Evolutionary conservation across 2,329 filamentous ascomycete species (phyloP).

Genomic region (Mycosphaerella arachidis): DNA sequence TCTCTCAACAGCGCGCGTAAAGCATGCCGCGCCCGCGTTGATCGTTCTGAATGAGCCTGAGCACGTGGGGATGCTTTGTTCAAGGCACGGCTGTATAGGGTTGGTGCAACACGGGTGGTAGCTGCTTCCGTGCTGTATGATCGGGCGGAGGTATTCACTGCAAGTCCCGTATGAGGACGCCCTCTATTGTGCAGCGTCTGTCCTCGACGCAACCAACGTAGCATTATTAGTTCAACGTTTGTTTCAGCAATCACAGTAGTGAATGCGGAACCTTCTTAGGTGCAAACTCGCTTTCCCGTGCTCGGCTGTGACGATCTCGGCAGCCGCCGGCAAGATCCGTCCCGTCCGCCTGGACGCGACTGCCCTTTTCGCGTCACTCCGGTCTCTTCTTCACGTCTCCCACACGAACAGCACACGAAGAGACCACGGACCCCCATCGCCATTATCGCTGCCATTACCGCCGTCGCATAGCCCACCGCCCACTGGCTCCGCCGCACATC

Average conservation of each 20-base stretch:
- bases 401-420: background rate
- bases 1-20: conserved; percentile 56
- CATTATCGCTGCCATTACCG: background rate
- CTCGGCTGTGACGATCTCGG: background rate
- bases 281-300: too few species aligned
- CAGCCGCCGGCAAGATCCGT: background rate
- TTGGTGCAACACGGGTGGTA: background rate
- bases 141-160: background rate
- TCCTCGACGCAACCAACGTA: background rate
- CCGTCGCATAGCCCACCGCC: background rate
- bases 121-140: background rate
- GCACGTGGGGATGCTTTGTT: background rate
- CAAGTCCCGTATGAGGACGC: background rate
- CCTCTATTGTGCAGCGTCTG: background rate
- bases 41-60: background rate
- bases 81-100: background rate
- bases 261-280: too few species aligned
- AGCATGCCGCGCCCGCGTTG: conserved; percentile 39
- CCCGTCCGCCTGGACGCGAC: background rate
- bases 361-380: background rate
- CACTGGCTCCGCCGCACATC: background rate
- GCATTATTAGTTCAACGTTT: too few species aligned
- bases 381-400: background rate
- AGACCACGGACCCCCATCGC: background rate
- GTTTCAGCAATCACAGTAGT: too few species aligned